Evolutionary conservation across 495 filamentous ascomycete genomes (phyloP).

Genomic region (Penicillium chermesinum): DNA sequence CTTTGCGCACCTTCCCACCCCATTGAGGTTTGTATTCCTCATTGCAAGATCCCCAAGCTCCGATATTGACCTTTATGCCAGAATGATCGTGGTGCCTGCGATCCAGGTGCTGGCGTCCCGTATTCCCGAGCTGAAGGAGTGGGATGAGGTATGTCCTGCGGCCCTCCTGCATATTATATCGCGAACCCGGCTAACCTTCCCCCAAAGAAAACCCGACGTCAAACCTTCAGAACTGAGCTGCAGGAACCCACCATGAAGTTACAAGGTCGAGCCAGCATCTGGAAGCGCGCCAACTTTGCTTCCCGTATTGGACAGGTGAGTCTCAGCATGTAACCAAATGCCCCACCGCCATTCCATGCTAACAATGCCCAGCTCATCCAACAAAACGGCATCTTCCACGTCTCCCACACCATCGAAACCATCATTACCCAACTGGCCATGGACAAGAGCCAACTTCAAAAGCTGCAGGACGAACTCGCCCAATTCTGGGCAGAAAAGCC

Average conservation of each 20-base stretch:
- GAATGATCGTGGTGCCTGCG: background rate
- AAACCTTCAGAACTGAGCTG: background rate
- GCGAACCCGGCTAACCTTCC: too few relatives aligned
- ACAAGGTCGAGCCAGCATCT: background rate
- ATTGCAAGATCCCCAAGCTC: background rate
- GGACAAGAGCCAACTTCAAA: background rate
- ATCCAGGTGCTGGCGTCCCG: background rate
- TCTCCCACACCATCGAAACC: background rate
- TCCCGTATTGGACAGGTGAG: background rate
- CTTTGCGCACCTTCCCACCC: slow-evolving; percentile 1
- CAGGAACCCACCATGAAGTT: background rate
- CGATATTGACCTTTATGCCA: background rate
- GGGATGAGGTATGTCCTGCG: background rate
- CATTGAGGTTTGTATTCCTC: slow-evolving; percentile 1
- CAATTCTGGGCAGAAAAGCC: slow-evolving; percentile 7
- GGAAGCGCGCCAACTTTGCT: background rate
- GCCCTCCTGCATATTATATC: too few relatives aligned
- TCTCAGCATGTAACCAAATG: too few relatives aligned
- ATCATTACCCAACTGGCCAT: background rate
- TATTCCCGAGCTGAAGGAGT: background rate
- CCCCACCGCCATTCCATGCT: too few relatives aligned
- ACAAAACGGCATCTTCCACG: background rate
- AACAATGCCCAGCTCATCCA: background rate
- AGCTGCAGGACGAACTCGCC: background rate
- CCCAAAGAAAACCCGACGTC: background rate